phyloP scores from a whole-genome alignment of 768 basidiomycete genomes.

The Tephrocybe rancida region DNA sequence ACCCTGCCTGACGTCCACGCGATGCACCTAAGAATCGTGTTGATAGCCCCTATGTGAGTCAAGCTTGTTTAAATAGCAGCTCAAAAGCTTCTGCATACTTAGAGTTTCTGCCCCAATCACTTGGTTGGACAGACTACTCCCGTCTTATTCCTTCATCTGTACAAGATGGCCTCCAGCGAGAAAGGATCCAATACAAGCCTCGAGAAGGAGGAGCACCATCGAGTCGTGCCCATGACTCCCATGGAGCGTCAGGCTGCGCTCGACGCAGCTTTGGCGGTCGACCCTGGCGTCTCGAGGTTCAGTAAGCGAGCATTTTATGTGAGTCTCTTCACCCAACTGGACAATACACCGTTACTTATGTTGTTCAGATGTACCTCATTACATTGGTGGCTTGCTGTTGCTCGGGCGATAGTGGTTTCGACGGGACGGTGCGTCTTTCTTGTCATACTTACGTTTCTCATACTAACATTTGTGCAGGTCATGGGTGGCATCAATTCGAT shows the following conservation, averaged over 20 bases:
- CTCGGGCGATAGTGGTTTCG: slow-evolving; percentile 55
- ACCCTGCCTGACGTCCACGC: not conserved
- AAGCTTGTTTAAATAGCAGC: too few relatives aligned
- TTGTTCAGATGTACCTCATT: slow-evolving; percentile 42
- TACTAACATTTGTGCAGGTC: slow-evolving; percentile 30
- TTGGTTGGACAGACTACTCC: too few relatives aligned
- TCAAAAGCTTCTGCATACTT: not conserved
- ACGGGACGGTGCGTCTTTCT: slow-evolving; percentile 43
- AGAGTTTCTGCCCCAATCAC: not conserved
- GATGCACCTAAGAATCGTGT: not conserved
- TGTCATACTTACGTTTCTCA: not conserved
- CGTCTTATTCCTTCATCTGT: not conserved
- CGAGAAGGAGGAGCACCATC: slow-evolving; percentile 23
- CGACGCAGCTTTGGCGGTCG: slow-evolving; percentile 39
- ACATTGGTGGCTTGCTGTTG: slow-evolving; percentile 51
- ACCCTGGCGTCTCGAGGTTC: slow-evolving; percentile 42
- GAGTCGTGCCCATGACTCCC: slow-evolving; percentile 30
- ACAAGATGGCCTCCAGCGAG: slow-evolving; percentile 12
- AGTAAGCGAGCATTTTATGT: slow-evolving; percentile 41
- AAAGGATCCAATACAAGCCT: slow-evolving; percentile 21
- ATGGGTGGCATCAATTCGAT: slow-evolving; percentile 58
- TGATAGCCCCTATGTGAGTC: not conserved
- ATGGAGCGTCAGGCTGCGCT: slow-evolving; percentile 42
- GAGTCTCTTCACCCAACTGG: not conserved
- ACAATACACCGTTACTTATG: not conserved